A percentile compares a stretch with the other conserved stretches of the same genome.
Evolutionary conservation across 2,329 filamentous ascomycete species (phyloP).

Genomic region (Aspergillus brunneoviolaceus): DNA sequence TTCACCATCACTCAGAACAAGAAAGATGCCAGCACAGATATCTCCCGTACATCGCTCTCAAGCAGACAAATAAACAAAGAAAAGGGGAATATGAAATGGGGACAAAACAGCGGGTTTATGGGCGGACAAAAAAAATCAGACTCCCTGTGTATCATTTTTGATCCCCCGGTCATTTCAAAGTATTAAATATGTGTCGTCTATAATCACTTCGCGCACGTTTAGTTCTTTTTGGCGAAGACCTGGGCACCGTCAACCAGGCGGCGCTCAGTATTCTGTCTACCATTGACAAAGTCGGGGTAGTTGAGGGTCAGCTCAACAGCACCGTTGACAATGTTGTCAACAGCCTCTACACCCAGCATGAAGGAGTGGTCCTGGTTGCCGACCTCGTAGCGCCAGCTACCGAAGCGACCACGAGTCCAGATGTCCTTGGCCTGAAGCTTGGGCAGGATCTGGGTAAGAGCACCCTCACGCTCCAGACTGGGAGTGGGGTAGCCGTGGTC

Average conservation of each 20-base stretch:
- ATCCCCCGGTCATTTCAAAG: slow-evolving; percentile 19
- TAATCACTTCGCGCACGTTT: slow-evolving; percentile 20
- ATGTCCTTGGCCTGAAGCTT: slow-evolving; percentile 90
- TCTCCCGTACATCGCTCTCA: slow-evolving; percentile 34
- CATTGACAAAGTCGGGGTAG: slow-evolving; percentile 95
- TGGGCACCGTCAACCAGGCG: slow-evolving; percentile 63
- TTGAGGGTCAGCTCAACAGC: slow-evolving; percentile 90
- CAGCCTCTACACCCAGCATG: slow-evolving; percentile 94
- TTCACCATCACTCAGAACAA: slow-evolving; percentile 2
- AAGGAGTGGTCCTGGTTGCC: slow-evolving; percentile 98
- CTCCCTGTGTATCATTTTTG: slow-evolving; percentile 22
- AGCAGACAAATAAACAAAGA: slow-evolving; percentile 1
- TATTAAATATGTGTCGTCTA: slow-evolving; percentile 23
- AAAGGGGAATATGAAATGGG: slow-evolving; percentile 15
- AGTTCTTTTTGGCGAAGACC: slow-evolving; percentile 52
- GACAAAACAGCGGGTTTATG: slow-evolving; percentile 7
- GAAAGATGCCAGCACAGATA: slow-evolving; percentile 32
- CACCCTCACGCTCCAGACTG: slow-evolving; percentile 89
- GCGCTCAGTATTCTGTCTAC: slow-evolving; percentile 61
- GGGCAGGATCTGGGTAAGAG: slow-evolving; percentile 87
- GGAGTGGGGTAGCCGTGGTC: slow-evolving; percentile 98
- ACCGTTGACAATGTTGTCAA: slow-evolving; percentile 84
- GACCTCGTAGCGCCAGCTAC: slow-evolving; percentile 96
- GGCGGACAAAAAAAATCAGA: slow-evolving; percentile 11
- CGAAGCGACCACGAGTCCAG: slow-evolving; percentile 93